A percentile compares a stretch with the other conserved stretches of the same genome.
These are phyloP conservation scores for Leucosporidium creatinivorum DNA, from an alignment of 768 basidiomycete genomes.

Conservation along the genomic window DNA sequence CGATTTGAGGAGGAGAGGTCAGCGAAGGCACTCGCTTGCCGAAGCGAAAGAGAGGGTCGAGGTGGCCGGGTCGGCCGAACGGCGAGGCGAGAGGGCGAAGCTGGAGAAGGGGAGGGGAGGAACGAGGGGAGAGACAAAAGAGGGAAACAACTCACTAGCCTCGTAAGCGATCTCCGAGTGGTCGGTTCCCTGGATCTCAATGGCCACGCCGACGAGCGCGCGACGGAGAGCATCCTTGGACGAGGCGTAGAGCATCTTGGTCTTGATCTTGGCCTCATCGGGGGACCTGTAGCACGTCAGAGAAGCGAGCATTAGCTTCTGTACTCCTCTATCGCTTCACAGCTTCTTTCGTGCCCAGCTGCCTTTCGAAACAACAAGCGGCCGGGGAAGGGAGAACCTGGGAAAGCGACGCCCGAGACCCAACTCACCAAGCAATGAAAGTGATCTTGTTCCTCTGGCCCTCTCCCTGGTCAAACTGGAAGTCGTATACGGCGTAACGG, in stretches of 20 bases:
- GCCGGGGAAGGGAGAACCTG: too few species aligned
- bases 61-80: too few species aligned
- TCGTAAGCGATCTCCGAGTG: conserved; percentile 60
- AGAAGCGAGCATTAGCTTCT: too few species aligned
- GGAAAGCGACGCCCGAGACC: not conserved
- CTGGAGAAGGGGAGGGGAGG: not conserved
- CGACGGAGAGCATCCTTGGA: conserved; percentile 74
- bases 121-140: not conserved
- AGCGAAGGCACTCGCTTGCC: too few species aligned
- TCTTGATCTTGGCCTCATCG: conserved; percentile 71
- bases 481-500: conserved; percentile 83
- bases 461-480: conserved; percentile 65
- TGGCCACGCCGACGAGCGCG: conserved; percentile 63
- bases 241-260: conserved; percentile 88
- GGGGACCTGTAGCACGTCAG: conserved; percentile 58
- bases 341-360: too few species aligned
- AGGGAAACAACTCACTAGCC: conserved; percentile 48
- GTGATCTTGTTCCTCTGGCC: conserved; percentile 78
- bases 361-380: too few species aligned
- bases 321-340: too few species aligned
- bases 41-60: too few species aligned
- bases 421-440: conserved; percentile 75
- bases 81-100: not conserved
- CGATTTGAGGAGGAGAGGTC: too few species aligned
- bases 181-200: conserved; percentile 83